Evolutionary conservation across 768 basidiomycete species (phyloP).

Genomic region (Boletus sp.): DNA sequence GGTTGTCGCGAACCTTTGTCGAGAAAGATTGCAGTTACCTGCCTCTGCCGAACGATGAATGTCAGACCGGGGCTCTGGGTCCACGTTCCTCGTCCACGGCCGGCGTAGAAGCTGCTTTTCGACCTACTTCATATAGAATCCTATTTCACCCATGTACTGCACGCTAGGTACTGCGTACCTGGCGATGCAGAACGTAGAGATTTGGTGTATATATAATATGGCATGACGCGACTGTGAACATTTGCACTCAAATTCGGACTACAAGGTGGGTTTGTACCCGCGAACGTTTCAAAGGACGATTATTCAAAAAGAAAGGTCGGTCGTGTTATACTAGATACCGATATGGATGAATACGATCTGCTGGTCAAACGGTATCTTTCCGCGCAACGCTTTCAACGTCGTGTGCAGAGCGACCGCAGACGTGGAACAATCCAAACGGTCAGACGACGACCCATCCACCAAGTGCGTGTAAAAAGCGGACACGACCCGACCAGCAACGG

Average conservation of each 20-base stretch:
- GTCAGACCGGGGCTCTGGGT: neutral
- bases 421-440: neutral
- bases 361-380: constrained; percentile 4
- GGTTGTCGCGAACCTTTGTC: constrained; percentile 57
- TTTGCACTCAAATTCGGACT: neutral
- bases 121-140: too few relatives aligned
- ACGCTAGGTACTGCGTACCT: neutral
- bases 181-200: neutral
- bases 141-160: neutral
- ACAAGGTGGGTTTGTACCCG: too few relatives aligned
- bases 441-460: neutral
- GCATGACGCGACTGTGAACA: neutral
- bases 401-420: constrained; percentile 1
- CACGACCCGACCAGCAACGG: neutral
- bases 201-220: neutral
- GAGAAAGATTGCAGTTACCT: constrained; percentile 43
- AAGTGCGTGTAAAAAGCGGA: constrained; percentile 7
- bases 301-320: neutral
- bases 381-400: neutral
- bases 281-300: neutral
- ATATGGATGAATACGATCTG: constrained; percentile 5
- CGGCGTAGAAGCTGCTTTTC: neutral
- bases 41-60: neutral
- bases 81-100: too few relatives aligned
- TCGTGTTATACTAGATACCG: neutral